phyloP scores from a whole-genome alignment of 345 rosid species.

The Murraya paniculata region DNA sequence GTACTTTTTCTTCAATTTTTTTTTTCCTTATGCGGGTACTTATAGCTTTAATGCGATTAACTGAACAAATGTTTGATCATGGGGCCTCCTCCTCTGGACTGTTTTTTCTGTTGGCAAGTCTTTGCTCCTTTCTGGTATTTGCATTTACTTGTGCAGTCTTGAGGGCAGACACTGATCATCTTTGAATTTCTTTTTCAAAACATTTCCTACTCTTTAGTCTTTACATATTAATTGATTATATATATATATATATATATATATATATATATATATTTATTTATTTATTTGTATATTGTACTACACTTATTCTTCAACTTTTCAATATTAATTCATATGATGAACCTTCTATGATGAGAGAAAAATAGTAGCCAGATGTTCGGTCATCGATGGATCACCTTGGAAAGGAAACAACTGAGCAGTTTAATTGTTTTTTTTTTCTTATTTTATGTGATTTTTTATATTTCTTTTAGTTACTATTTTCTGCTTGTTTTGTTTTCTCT shows the following conservation, averaged over 20 bases:
- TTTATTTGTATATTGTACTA: neutral
- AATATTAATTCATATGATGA: constrained; percentile 1
- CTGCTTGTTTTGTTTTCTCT: constrained; percentile 18
- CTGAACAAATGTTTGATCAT: constrained; percentile 22
- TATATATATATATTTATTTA: neutral
- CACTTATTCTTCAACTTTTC: neutral
- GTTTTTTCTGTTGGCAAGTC: constrained; percentile 16
- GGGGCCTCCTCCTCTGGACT: constrained; percentile 26
- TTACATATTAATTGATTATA: neutral
- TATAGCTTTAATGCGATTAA: constrained; percentile 19
- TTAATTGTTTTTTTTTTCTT: constrained; percentile 2
- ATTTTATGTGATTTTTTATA: constrained; percentile 12
- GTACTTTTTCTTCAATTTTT: neutral
- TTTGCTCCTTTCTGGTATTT: constrained; percentile 19
- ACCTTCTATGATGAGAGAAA: constrained; percentile 9
- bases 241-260: neutral
- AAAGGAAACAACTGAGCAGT: constrained; percentile 23
- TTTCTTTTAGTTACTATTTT: neutral
- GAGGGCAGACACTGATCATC: constrained; percentile 16
- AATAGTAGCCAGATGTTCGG: constrained; percentile 20
- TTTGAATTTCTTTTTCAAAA: neutral
- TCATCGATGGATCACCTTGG: constrained; percentile 31
- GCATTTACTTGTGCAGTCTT: constrained; percentile 34
- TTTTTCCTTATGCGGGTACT: neutral
- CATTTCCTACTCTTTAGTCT: neutral